A percentile compares a stretch with the other conserved stretches of the same genome.
Conservation (phyloP, 805 yeast genomes). For the Myxozyma geophila region DNA sequence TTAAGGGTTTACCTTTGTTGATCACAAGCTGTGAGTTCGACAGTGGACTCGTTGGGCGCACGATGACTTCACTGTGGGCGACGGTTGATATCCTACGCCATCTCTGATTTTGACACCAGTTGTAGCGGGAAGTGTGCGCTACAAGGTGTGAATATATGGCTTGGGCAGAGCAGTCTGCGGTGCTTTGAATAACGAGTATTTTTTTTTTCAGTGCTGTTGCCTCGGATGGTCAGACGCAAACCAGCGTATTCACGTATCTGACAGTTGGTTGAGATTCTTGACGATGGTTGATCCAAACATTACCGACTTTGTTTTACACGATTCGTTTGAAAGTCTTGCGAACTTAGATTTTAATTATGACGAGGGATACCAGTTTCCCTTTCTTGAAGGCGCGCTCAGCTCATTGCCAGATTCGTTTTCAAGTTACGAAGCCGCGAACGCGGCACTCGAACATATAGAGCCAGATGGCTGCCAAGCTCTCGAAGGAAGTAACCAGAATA, state of each 20-base stretch:
- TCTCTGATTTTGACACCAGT: too few species aligned
- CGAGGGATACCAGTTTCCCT: slow-evolving; percentile 1
- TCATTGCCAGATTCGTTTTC: slow-evolving; percentile 6
- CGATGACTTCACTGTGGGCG: too few species aligned
- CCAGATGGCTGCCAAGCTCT: too few species aligned
- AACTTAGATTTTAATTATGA: neutral
- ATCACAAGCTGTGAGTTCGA: neutral
- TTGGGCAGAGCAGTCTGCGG: too few species aligned
- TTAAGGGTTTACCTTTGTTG: neutral
- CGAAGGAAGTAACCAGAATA: too few species aligned
- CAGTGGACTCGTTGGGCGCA: too few species aligned
- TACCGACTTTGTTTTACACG: neutral
- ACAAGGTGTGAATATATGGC: too few species aligned
- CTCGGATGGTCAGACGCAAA: neutral
- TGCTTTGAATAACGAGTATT: too few species aligned
- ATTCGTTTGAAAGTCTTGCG: neutral
- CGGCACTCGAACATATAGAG: too few species aligned
- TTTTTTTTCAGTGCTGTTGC: neutral
- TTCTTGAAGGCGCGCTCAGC: slow-evolving; percentile 9
- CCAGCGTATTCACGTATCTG: neutral
- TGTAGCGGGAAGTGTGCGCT: too few species aligned
- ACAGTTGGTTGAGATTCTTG: neutral
- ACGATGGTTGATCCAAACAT: neutral
- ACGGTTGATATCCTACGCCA: too few species aligned
- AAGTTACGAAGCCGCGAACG: neutral